A percentile compares a stretch with the other conserved stretches of the same genome.
These are phyloP conservation scores for Echites panduratus DNA, from an alignment of 257 asterid genomes.

Conservation along the genomic window DNA sequence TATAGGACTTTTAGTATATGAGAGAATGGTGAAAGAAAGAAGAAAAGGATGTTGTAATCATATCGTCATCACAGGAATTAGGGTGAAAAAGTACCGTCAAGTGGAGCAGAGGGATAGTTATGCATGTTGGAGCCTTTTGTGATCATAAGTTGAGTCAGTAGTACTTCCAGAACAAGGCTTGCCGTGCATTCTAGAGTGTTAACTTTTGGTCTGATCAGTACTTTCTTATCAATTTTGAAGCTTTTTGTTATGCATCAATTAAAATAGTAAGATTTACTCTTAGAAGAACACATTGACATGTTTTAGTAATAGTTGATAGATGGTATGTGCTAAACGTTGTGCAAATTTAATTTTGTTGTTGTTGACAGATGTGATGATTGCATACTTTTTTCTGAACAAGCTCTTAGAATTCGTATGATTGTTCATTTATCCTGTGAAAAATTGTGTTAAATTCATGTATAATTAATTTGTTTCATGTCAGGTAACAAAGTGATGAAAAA, in stretches of 20 bases:
- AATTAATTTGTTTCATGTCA: constrained; percentile 10
- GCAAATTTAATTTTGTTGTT: neutral
- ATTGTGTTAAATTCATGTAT: too few species aligned
- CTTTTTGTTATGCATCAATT: neutral
- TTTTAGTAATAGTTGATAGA: neutral
- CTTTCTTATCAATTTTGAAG: neutral
- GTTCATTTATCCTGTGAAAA: neutral
- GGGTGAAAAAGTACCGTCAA: neutral
- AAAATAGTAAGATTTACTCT: neutral
- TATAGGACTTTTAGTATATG: neutral
- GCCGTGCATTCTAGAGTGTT: neutral
- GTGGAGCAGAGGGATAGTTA: neutral
- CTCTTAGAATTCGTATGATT: neutral
- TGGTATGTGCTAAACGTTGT: neutral
- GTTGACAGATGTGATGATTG: neutral
- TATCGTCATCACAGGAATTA: neutral
- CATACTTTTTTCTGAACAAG: neutral
- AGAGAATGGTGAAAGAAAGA: neutral
- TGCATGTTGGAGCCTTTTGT: neutral
- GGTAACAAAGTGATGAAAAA: constrained; percentile 40
- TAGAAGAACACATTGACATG: neutral
- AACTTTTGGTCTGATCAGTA: neutral
- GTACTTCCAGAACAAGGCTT: neutral
- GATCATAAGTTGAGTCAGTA: neutral
- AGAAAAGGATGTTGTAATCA: neutral